These are phyloP conservation scores for Saccharomyces mikatae DNA, from an alignment of 805 yeast genomes.

Conservation along the genomic window DNA sequence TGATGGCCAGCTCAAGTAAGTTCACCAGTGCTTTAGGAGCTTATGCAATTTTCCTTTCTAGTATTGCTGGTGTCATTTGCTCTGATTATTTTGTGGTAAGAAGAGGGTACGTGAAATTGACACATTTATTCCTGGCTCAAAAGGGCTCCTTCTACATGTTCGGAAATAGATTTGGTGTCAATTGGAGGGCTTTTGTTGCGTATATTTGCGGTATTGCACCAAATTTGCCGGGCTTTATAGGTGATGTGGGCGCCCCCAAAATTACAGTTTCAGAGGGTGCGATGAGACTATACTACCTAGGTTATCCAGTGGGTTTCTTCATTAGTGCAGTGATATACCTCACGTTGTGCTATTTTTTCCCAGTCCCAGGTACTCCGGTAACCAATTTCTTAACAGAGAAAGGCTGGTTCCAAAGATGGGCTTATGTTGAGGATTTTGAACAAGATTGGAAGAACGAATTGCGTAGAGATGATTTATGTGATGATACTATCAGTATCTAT, in stretches of 20 bases:
- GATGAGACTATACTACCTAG: constrained; percentile 56
- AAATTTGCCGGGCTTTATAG: constrained; percentile 34
- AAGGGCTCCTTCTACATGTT: constrained; percentile 40
- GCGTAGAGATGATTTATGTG: not conserved
- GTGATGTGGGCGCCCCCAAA: constrained; percentile 48
- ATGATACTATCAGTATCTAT: constrained; percentile 3
- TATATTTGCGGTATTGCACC: constrained; percentile 37
- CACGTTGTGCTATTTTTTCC: constrained; percentile 44
- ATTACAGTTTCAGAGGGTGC: constrained; percentile 62
- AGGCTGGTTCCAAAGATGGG: constrained; percentile 57
- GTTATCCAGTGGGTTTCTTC: constrained; percentile 69
- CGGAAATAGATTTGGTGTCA: constrained; percentile 50
- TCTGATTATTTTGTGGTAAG: constrained; percentile 54
- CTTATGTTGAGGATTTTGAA: constrained; percentile 57
- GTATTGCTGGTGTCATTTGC: constrained; percentile 66
- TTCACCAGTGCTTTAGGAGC: constrained; percentile 72
- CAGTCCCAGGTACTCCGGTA: constrained; percentile 39
- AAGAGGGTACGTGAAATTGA: constrained; percentile 54
- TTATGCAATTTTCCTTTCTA: constrained; percentile 68
- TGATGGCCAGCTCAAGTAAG: constrained; percentile 51
- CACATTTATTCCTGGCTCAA: constrained; percentile 49
- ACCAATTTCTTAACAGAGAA: constrained; percentile 37
- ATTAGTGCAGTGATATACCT: constrained; percentile 50
- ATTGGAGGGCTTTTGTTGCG: constrained; percentile 75
- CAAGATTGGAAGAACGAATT: constrained; percentile 20